phyloP scores from a whole-genome alignment of 169 alveolate genomes.

The Eimeria zaria region DNA sequence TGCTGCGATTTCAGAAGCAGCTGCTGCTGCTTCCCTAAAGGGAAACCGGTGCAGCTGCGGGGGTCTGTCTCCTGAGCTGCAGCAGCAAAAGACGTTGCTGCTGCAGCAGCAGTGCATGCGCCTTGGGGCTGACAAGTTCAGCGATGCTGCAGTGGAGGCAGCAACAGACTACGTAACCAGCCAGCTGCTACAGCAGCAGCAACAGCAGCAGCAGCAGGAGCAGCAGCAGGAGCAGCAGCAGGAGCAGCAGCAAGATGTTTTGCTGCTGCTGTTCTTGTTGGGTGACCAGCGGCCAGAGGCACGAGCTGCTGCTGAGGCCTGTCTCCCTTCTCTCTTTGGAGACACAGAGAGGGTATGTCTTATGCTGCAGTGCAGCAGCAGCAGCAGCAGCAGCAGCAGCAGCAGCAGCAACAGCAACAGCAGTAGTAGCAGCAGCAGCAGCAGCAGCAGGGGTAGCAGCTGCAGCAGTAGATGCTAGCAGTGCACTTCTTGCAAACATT shows the following conservation, averaged over 20 bases:
- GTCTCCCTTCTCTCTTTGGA: not conserved
- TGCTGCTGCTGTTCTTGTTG: slow-evolving; percentile 38
- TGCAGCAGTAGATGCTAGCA: not conserved
- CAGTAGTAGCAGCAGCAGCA: not conserved
- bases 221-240: slow-evolving; percentile 48
- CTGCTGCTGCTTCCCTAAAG: not conserved
- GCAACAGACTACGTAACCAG: too few relatives aligned
- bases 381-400: not conserved
- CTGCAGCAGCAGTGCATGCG: slow-evolving; percentile 14
- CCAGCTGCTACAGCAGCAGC: slow-evolving; percentile 46
- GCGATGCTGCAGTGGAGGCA: too few relatives aligned
- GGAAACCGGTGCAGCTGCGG: slow-evolving; percentile 7
- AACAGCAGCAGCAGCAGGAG: slow-evolving; percentile 26
- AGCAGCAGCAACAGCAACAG: slow-evolving; percentile 27
- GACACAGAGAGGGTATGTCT: not conserved
- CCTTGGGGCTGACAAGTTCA: too few relatives aligned
- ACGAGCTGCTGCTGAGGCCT: slow-evolving; percentile 29
- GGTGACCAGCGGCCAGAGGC: slow-evolving; percentile 8
- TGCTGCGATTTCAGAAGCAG: not conserved
- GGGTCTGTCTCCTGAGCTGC: not conserved
- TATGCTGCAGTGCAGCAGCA: too few relatives aligned
- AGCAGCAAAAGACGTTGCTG: slow-evolving; percentile 2
- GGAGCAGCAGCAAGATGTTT: not conserved
- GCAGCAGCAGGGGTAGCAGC: not conserved
- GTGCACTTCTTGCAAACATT: not conserved